phyloP scores from a whole-genome alignment of 345 rosid species.

The Populus alba region DNA sequence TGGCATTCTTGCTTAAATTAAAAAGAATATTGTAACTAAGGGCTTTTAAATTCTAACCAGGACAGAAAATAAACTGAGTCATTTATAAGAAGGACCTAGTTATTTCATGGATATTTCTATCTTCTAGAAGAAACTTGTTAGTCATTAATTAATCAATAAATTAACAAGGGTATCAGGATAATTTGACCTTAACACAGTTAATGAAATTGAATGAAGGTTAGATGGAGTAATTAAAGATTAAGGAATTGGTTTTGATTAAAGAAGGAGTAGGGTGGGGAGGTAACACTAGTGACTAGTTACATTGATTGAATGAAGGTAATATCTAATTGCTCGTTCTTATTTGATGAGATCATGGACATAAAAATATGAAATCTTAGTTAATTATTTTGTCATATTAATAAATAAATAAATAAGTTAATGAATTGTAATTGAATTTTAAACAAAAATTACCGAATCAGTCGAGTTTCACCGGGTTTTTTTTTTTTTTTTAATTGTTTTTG shows the following conservation, averaged over 20 bases:
- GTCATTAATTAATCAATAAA: background rate
- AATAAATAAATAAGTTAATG: too few relatives aligned
- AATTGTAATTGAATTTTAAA: too few relatives aligned
- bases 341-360: constrained; percentile 16
- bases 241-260: too few relatives aligned
- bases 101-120: background rate
- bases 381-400: too few relatives aligned
- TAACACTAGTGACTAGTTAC: too few relatives aligned
- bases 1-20: background rate
- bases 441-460: too few relatives aligned
- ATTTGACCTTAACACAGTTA: background rate
- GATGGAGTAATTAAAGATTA: background rate
- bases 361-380: background rate
- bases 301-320: too few relatives aligned
- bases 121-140: background rate
- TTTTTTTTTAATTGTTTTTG: too few relatives aligned
- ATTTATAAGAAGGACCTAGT: background rate
- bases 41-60: background rate
- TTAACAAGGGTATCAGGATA: constrained; percentile 1
- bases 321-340: background rate
- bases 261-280: background rate
- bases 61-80: background rate
- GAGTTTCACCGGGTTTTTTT: too few relatives aligned
- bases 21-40: too few relatives aligned
- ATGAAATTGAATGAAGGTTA: background rate